These are phyloP conservation scores for Dendrostoma leiphaemia DNA, from an alignment of 2,329 filamentous ascomycete genomes.

Conservation along the genomic window DNA sequence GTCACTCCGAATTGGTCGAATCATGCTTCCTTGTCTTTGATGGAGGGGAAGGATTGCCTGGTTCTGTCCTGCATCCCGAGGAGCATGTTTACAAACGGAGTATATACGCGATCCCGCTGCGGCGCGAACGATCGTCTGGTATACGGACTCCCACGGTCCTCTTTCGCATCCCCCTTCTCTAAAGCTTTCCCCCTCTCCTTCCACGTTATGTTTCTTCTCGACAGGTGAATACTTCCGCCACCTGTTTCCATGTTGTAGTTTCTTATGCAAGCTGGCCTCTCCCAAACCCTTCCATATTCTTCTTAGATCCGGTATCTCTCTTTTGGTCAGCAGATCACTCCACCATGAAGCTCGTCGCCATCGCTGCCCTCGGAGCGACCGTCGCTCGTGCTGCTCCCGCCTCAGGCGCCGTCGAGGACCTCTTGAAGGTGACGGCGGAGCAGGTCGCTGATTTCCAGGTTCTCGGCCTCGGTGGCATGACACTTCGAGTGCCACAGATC, in stretches of 20 bases:
- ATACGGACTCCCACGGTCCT: background rate
- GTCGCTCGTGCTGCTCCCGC: constrained; percentile 16
- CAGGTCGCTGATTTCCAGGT: constrained; percentile 29
- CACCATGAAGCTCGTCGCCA: constrained; percentile 33
- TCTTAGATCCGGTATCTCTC: constrained; percentile 7
- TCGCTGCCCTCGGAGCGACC: constrained; percentile 33
- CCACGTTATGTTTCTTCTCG: background rate
- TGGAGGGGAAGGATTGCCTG: background rate
- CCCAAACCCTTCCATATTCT: background rate
- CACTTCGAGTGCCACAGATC: constrained; percentile 38
- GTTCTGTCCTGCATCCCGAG: background rate
- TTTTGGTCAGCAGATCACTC: background rate
- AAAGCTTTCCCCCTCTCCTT: constrained; percentile 1
- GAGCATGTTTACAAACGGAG: constrained; percentile 2
- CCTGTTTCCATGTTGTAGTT: background rate
- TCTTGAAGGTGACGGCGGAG: constrained; percentile 10
- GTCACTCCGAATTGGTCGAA: background rate
- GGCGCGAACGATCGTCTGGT: constrained; percentile 12
- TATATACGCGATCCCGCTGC: constrained; percentile 3
- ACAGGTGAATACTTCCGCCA: background rate
- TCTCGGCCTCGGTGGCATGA: constrained; percentile 36
- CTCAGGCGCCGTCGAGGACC: background rate
- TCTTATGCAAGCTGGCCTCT: too few species aligned
- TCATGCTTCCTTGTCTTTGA: too few species aligned
- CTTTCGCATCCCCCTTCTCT: background rate